Percentiles rank a stretch among this genome's conserved stretches.
These are phyloP conservation scores for Gossypium gossypioides DNA, from an alignment of 441 rosid species.

Conservation along the genomic window DNA sequence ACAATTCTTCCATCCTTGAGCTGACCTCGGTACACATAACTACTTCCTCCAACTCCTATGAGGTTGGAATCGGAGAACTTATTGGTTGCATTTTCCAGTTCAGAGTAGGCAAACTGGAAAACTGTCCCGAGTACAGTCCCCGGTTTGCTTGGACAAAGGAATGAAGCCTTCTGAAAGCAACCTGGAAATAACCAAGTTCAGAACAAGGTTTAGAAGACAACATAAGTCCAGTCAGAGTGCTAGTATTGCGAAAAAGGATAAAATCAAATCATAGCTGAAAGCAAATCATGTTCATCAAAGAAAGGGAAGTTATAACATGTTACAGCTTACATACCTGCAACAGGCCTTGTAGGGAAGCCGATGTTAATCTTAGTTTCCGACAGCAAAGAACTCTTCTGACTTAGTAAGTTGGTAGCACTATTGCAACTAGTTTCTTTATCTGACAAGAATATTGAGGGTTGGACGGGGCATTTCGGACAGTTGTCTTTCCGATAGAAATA, in stretches of 20 bases:
- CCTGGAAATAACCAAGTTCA: slow-evolving; percentile 32
- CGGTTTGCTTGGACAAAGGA: slow-evolving; percentile 36
- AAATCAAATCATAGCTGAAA: neutral
- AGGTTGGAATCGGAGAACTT: slow-evolving; percentile 62
- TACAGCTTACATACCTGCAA: slow-evolving; percentile 32
- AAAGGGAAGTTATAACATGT: slow-evolving; percentile 1
- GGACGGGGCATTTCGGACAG: slow-evolving; percentile 25
- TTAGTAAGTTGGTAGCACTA: slow-evolving; percentile 65
- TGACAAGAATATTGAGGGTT: slow-evolving; percentile 40
- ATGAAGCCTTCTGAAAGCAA: slow-evolving; percentile 50
- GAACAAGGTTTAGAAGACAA: neutral
- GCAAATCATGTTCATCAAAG: neutral
- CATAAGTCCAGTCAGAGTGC: neutral
- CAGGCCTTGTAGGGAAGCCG: slow-evolving; percentile 28
- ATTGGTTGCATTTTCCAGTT: slow-evolving; percentile 62
- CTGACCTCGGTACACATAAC: slow-evolving; percentile 75
- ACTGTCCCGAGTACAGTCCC: slow-evolving; percentile 51
- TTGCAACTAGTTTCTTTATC: slow-evolving; percentile 69
- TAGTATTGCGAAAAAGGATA: too few species aligned
- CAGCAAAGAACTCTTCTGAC: slow-evolving; percentile 38
- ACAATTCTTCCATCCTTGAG: slow-evolving; percentile 69
- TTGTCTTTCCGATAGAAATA: slow-evolving; percentile 46
- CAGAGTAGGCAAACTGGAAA: slow-evolving; percentile 53
- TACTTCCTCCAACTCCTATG: slow-evolving; percentile 84
- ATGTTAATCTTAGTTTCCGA: slow-evolving; percentile 32